Conservation (phyloP, 1,284 basidiomycete genomes). For the Sporisorium graminicola region DNA sequence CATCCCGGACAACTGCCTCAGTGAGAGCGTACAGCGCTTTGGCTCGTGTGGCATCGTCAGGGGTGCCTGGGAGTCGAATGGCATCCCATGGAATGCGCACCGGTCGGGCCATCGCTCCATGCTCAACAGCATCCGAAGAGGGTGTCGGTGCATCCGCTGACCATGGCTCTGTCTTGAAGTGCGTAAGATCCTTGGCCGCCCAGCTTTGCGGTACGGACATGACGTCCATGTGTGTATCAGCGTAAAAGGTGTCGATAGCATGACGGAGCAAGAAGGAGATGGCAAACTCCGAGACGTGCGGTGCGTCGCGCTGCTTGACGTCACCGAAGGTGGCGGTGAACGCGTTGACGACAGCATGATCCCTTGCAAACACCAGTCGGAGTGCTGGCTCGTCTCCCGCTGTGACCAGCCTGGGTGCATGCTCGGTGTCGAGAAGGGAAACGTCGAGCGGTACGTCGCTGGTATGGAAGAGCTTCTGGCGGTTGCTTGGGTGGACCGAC, state of each 20-base stretch:
- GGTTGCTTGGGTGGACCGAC: slow-evolving; percentile 79
- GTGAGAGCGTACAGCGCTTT: slow-evolving; percentile 62
- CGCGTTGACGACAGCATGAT: slow-evolving; percentile 55
- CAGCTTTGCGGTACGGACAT: slow-evolving; percentile 55
- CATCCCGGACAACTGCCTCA: slow-evolving; percentile 71
- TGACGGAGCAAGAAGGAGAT: slow-evolving; percentile 67
- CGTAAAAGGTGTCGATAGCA: slow-evolving; percentile 72
- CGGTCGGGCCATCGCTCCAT: slow-evolving; percentile 72
- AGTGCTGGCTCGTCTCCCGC: slow-evolving; percentile 34
- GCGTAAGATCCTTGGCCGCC: slow-evolving; percentile 57
- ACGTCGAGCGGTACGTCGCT: slow-evolving; percentile 72
- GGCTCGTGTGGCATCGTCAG: slow-evolving; percentile 11
- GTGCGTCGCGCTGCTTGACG: slow-evolving; percentile 22
- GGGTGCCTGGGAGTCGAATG: slow-evolving; percentile 23
- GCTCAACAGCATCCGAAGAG: slow-evolving; percentile 6
- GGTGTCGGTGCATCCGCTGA: slow-evolving; percentile 10
- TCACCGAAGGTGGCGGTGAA: slow-evolving; percentile 55
- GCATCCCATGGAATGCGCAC: slow-evolving; percentile 71
- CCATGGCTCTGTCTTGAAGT: slow-evolving; percentile 52
- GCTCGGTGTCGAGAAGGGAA: slow-evolving; percentile 71
- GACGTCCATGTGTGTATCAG: slow-evolving; percentile 60
- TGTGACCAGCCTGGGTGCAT: slow-evolving; percentile 38
- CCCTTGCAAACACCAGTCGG: slow-evolving; percentile 40
- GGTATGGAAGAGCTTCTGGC: slow-evolving; percentile 81
- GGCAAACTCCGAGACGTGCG: slow-evolving; percentile 70